Percentiles rank a stretch among this genome's conserved stretches.
Evolutionary conservation across 768 basidiomycete genomes (phyloP).

Genomic region (Nidularia pulvinata): DNA sequence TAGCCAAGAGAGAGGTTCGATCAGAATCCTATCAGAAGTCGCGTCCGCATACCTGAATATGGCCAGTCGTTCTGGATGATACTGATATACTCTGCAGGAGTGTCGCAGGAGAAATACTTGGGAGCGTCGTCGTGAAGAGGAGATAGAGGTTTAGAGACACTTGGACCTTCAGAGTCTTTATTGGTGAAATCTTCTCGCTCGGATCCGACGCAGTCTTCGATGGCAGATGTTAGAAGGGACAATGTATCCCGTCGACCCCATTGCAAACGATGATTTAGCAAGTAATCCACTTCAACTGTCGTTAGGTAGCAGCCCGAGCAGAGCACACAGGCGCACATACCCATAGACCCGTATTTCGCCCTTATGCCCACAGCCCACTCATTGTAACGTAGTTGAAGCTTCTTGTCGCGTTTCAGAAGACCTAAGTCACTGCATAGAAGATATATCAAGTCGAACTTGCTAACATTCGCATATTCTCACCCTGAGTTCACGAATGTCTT

Average conservation of each 20-base stretch:
- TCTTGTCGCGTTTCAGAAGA: conserved; percentile 71
- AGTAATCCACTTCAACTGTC: conserved; percentile 57
- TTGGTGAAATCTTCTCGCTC: no score
- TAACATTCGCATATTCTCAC: conserved; percentile 29
- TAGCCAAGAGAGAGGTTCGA: neutral
- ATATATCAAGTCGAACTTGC: neutral
- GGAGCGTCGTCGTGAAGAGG: conserved; percentile 34
- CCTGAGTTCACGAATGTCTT: conserved; percentile 82
- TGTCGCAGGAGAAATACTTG: conserved; percentile 66
- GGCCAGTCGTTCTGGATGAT: conserved; percentile 89
- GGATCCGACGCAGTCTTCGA: neutral
- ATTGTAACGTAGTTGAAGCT: conserved; percentile 68
- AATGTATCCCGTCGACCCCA: conserved; percentile 75
- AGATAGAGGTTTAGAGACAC: conserved; percentile 9
- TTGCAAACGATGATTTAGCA: conserved; percentile 65
- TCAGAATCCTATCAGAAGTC: neutral
- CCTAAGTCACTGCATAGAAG: conserved; percentile 66
- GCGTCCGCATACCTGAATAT: conserved; percentile 62
- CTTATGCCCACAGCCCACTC: conserved; percentile 56
- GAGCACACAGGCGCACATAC: conserved; percentile 33
- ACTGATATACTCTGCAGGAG: conserved; percentile 57
- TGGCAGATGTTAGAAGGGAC: conserved; percentile 54
- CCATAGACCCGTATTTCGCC: conserved; percentile 61
- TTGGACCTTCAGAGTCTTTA: no score
- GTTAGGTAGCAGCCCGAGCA: neutral